Evolutionary conservation across 129 eudicot species (phyloP).

Genomic region (Scalesia atractyloides): DNA sequence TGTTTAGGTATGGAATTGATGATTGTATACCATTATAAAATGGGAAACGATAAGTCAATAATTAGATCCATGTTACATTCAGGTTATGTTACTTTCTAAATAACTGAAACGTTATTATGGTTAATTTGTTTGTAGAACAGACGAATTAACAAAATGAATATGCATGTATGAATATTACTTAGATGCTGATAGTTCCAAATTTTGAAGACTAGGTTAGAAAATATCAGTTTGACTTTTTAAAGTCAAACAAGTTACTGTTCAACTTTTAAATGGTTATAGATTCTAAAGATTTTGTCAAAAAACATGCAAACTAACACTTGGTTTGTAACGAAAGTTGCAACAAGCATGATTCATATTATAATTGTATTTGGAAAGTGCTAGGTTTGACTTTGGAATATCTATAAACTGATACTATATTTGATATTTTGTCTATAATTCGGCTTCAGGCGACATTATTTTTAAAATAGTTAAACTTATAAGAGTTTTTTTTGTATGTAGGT

Average conservation of each 20-base stretch:
- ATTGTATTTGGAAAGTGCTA: background rate
- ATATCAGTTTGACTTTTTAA: background rate
- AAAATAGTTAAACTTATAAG: background rate
- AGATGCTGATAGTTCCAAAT: background rate
- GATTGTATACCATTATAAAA: background rate
- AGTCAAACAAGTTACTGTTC: background rate
- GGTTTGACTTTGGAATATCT: conserved; percentile 2
- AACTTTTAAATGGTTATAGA: conserved; percentile 11
- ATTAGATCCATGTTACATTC: conserved; percentile 15
- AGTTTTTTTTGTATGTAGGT: conserved; percentile 37
- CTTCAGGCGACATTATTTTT: background rate
- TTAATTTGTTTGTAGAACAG: background rate
- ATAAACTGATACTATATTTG: background rate
- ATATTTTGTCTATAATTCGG: background rate
- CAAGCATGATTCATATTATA: background rate
- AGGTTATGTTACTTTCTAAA: background rate
- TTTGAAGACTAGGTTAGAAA: conserved; percentile 7
- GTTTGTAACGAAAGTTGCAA: conserved; percentile 9
- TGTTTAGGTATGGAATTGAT: conserved; percentile 45
- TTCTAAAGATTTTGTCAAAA: background rate
- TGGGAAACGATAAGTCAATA: background rate
- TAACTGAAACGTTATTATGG: background rate
- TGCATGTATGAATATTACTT: background rate
- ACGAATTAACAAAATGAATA: background rate
- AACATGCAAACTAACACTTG: background rate